Evolutionary conservation across 1,139 yeast species (phyloP), one percentile per base, ranked within the genome.

Genomic region (Arxiozyma heterogenica): DNA sequence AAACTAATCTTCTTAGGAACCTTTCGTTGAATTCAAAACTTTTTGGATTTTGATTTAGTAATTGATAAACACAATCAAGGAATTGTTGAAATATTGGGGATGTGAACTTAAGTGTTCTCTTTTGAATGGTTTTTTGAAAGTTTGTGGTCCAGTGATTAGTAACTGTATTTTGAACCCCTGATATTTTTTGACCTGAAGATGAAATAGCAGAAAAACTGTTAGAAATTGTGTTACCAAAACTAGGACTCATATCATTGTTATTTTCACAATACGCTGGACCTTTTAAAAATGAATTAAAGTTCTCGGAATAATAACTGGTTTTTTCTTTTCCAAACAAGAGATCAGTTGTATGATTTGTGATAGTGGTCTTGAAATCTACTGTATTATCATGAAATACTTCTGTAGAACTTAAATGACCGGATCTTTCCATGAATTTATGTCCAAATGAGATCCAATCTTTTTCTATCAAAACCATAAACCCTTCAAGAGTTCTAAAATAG

Each of bases 391-490:
- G 71, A 55, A 72, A 72, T 15, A 63, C 69, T 4, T 75, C 70
- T 54, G 76, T 78, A 45, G 77, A 72, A 51, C 78, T 76, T 51
- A 80, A 61, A 68, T 86, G 93, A 49, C 94, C 96, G 34, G 84
- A 83, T 56, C 98, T 74, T 55, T 90, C 94, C 52, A 82, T 80
- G 66, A 91, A 93, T 61, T 91, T 80, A 71, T 90, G 95, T 0
- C 98, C 98, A 73, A 93, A 93, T 51, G 96, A 82, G 1, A 88
- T 75, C 98, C 98, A 93, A 61, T 94, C 98, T 65, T 93, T 91
- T 64, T 94, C 98, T 6, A 94, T 76, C 34, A 93, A 74, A 0
- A 84, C 78, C 73, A 87, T 85, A 64, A 93, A 89, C 1, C 98
- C 98, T 56, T 87, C 84, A 9, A 87, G 62, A 0, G 98, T 90